Percentiles rank a stretch among this genome's conserved stretches.
These are phyloP conservation scores for Tubosaeta brunneosetosa DNA, from an alignment of 768 basidiomycete species.

Conservation along the genomic window DNA sequence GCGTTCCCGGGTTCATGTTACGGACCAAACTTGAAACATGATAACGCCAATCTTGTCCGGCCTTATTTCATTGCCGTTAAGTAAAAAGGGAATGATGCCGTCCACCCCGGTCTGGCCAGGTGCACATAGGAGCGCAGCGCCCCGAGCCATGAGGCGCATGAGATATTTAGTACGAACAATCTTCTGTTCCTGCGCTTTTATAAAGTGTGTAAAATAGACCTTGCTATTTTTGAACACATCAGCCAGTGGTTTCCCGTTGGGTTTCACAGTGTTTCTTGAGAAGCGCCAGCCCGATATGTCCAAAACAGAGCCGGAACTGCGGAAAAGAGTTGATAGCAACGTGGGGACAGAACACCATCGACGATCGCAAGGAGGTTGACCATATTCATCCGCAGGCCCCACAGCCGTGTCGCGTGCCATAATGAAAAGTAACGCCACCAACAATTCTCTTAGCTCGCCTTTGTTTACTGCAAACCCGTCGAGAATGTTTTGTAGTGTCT, in stretches of 20 bases:
- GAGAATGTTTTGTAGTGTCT: no score
- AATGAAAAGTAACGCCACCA: no score
- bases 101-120: background rate
- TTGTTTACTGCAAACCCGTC: no score
- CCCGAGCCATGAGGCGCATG: background rate
- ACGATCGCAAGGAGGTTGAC: background rate
- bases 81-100: background rate
- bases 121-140: background rate
- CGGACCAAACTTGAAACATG: background rate
- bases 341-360: background rate
- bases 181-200: background rate
- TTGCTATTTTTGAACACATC: background rate
- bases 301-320: background rate
- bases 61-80: background rate
- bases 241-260: background rate
- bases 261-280: background rate
- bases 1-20: background rate
- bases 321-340: background rate
- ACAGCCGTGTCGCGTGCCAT: no score
- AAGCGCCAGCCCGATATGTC: background rate
- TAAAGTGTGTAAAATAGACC: background rate
- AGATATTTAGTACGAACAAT: background rate
- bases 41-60: background rate
- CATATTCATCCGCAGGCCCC: background rate
- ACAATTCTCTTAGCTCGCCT: no score